Base-by-base conservation (phyloP, 495 filamentous ascomycete species). In the Penicillium herquei region DNA sequence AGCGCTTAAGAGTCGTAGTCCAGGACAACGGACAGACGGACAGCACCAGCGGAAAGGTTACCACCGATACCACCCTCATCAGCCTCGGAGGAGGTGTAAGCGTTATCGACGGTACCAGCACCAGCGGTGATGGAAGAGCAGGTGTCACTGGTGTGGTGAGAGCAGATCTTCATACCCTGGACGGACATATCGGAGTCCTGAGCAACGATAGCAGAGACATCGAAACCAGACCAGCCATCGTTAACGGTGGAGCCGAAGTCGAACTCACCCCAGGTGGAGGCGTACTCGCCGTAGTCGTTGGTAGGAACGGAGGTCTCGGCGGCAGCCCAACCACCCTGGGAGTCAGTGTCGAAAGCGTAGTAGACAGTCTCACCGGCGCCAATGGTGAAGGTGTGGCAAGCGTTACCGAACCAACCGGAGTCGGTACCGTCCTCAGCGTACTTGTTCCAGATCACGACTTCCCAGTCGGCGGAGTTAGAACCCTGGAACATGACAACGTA, bases 361-460 rank as follows among this genome's bases (percentile, higher is more conserved):
- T 75, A 75, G 37, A 64, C 65, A 33, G 71, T 73, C 16, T 70
- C 70, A 7, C 77, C 77, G 51, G 74, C 50, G 31, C 63, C 49
- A 33, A 84, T 62, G 31, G 66, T 63, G 59, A 82, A 72, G 32
- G 51, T 70, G 37, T 78, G 55, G 31, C 70, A 71, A 43, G 72
- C 68, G 33, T 69, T 55, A 43, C 66, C 71, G 54, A 71, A 78
- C 63, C 71, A 79, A 46, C 78, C 70, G 47, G 66, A 56, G 56
- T 74, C 60, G 26, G 58, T 52, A 26, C 70, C 72, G 43, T 74
- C 68, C 6, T 63, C 56, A 33, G 71, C 78, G 50, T 65, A 68
- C 70, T 82, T 84, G 72, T 82, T 79, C 76, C 77, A 84, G 70
- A 82, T 65, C 49, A 68, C 70, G 52, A 81, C 65, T 18, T 63